phyloP scores from a whole-genome alignment of 108 stramenopile species.

The Stephanodiscus triporus region DNA sequence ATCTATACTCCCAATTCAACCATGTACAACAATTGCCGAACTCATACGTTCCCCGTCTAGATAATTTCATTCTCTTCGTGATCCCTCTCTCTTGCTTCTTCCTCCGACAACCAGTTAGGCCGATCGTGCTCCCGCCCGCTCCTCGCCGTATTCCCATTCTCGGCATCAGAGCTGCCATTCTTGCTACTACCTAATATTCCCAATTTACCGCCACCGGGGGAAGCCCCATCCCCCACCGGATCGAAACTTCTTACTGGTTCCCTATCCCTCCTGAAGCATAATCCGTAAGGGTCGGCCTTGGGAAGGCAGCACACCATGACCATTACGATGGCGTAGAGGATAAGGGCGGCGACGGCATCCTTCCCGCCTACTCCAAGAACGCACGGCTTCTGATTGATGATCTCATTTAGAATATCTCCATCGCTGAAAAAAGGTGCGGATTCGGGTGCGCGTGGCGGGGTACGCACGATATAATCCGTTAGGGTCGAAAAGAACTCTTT shows the following conservation, averaged over 20 bases:
- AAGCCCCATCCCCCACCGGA: slow-evolving; percentile 9
- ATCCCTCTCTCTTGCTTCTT: slow-evolving; percentile 4
- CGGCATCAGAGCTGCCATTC: slow-evolving; percentile 6
- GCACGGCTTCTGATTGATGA: slow-evolving; percentile 35
- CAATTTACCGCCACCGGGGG: not conserved
- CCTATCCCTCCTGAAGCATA: slow-evolving; percentile 18
- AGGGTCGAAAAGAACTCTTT: not conserved
- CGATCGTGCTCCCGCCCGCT: slow-evolving; percentile 8
- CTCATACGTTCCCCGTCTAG: no score
- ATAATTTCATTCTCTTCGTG: slow-evolving; percentile 44
- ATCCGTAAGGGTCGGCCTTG: slow-evolving; percentile 30
- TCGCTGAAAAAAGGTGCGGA: slow-evolving; percentile 8
- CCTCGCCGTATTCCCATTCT: slow-evolving; percentile 5
- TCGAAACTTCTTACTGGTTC: not conserved
- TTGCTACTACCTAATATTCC: slow-evolving; percentile 1
- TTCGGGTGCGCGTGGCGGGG: not conserved
- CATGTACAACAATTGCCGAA: no score
- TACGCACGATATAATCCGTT: not conserved
- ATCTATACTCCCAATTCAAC: no score
- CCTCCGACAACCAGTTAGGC: slow-evolving; percentile 38
- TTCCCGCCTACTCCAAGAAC: slow-evolving; percentile 21
- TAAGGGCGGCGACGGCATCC: slow-evolving; percentile 19
- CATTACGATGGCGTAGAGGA: slow-evolving; percentile 22
- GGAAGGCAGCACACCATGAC: slow-evolving; percentile 33
- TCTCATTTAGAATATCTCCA: slow-evolving; percentile 39